These are phyloP conservation scores for Pulicaria dysenterica DNA, from an alignment of 129 eudicot species.

Conservation along the genomic window DNA sequence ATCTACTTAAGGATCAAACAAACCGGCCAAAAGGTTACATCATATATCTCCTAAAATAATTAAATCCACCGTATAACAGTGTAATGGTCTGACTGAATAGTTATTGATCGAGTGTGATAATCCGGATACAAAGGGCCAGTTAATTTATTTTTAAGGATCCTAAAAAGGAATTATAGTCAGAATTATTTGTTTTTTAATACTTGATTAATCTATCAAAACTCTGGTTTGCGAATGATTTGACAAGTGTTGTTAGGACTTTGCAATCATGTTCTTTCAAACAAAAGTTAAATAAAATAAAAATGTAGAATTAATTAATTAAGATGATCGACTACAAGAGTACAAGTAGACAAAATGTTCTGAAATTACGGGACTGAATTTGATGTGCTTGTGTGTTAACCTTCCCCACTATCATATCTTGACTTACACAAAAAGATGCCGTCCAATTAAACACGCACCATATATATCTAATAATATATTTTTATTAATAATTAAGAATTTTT, in stretches of 20 bases:
- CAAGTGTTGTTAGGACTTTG: conserved; percentile 17
- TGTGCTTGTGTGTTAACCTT: conserved; percentile 28
- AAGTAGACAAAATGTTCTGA: conserved; percentile 39
- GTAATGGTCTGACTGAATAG: too few species aligned
- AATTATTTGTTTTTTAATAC: neutral
- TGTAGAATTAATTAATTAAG: neutral
- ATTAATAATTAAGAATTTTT: too few species aligned
- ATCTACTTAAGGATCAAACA: too few species aligned
- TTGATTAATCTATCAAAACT: conserved; percentile 17
- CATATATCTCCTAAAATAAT: too few species aligned
- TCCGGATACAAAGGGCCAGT: too few species aligned
- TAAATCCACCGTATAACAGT: too few species aligned
- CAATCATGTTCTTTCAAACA: neutral
- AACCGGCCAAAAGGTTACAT: too few species aligned
- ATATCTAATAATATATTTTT: too few species aligned
- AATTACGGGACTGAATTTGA: conserved; percentile 47
- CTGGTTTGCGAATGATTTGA: conserved; percentile 19
- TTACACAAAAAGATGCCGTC: neutral
- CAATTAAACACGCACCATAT: too few species aligned
- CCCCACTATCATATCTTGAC: conserved; percentile 30
- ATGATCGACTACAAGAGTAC: too few species aligned
- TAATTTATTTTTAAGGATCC: too few species aligned
- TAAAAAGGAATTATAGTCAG: neutral
- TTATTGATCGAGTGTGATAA: too few species aligned
- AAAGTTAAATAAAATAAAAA: neutral